These are phyloP conservation scores for Boletellus sp. DNA, from an alignment of 768 basidiomycete genomes.

Conservation along the genomic window DNA sequence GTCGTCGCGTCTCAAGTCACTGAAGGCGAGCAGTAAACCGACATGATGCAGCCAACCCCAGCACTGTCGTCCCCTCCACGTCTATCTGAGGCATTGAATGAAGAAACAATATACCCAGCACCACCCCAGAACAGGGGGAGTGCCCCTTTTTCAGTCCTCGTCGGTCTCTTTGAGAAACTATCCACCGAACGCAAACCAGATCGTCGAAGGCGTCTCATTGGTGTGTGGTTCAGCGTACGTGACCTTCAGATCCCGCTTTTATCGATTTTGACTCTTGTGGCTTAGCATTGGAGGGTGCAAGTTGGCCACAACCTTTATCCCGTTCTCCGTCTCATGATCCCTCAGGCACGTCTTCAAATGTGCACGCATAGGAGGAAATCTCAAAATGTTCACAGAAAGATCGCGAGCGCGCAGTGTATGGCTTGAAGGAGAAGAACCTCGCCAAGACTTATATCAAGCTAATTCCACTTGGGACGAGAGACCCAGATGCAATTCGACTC, in stretches of 20 bases:
- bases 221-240: conserved; percentile 78
- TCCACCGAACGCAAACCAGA: conserved; percentile 72
- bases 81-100: conserved; percentile 34
- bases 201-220: conserved; percentile 64
- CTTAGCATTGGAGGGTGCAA: conserved; percentile 78
- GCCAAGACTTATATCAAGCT: conserved; percentile 91
- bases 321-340: conserved; percentile 81
- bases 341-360: conserved; percentile 56
- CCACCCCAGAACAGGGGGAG: conserved; percentile 66
- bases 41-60: conserved; percentile 62
- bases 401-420: conserved; percentile 86
- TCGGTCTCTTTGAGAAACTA: conserved; percentile 71
- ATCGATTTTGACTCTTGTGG: conserved; percentile 13
- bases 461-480: conserved; percentile 75
- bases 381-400: conserved; percentile 65
- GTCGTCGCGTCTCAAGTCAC: neutral
- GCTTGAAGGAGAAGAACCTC: conserved; percentile 90
- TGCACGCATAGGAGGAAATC: neutral
- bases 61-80: conserved; percentile 56
- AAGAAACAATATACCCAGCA: conserved; percentile 40
- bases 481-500: conserved; percentile 77
- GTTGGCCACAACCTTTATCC: conserved; percentile 90
- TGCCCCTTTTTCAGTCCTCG: conserved; percentile 66
- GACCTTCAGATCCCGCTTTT: neutral
- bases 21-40: neutral